These are phyloP conservation scores for Ceratocystis cacaofunesta DNA, from an alignment of 2,329 filamentous ascomycete genomes.

Conservation along the genomic window DNA sequence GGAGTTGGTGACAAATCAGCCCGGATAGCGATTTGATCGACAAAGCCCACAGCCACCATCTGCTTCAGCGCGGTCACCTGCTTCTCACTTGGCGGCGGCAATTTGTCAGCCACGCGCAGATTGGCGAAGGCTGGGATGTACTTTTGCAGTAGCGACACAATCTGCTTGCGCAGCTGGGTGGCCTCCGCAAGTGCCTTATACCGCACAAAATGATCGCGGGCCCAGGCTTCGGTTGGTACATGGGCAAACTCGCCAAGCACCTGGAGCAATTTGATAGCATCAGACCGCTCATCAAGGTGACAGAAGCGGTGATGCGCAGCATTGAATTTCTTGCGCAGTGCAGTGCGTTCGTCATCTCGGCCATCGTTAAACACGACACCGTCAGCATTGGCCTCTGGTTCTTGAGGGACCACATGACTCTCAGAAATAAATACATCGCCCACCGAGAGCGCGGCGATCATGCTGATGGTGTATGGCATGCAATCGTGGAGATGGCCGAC, in stretches of 20 bases:
- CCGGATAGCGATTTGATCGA: constrained; percentile 87
- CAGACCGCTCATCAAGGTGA: constrained; percentile 65
- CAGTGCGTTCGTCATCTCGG: constrained; percentile 54
- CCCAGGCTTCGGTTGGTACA: constrained; percentile 58
- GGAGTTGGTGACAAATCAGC: constrained; percentile 69
- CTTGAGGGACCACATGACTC: constrained; percentile 52
- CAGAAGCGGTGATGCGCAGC: constrained; percentile 65
- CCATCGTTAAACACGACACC: constrained; percentile 52
- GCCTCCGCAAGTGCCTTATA: constrained; percentile 79
- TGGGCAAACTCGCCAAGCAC: constrained; percentile 78
- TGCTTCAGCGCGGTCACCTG: constrained; percentile 73
- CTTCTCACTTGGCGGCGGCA: constrained; percentile 46
- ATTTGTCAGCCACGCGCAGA: constrained; percentile 40
- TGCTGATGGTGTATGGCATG: constrained; percentile 68
- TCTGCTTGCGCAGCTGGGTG: constrained; percentile 65
- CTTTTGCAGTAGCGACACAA: constrained; percentile 59
- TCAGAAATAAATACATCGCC: constrained; percentile 78
- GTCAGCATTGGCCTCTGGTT: constrained; percentile 26
- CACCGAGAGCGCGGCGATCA: constrained; percentile 78
- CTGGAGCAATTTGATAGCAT: constrained; percentile 81
- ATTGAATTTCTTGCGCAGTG: constrained; percentile 46
- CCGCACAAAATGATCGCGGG: constrained; percentile 68
- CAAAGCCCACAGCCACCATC: constrained; percentile 80
- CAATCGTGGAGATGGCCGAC: constrained; percentile 73
- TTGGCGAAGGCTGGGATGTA: constrained; percentile 40